Percentiles rank a stretch among this genome's conserved stretches.
Conservation (phyloP, 108 stramenopile species). For the Bacterosira constricta region DNA sequence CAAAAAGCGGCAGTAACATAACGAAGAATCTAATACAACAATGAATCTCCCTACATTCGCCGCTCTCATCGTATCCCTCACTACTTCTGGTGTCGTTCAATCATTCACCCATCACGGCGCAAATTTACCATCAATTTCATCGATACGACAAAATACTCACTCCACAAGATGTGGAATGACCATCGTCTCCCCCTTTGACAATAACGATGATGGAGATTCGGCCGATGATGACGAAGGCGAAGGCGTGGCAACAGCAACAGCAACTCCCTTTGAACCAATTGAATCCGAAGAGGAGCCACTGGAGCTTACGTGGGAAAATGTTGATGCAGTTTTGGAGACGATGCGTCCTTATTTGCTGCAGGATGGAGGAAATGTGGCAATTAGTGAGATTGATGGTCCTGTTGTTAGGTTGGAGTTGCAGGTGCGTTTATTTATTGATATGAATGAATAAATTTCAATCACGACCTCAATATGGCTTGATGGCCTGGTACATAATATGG, state of each 20-base stretch:
- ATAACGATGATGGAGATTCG: conserved; percentile 3
- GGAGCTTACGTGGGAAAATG: conserved; percentile 96
- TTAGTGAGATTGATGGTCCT: conserved; percentile 96
- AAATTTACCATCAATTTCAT: not conserved
- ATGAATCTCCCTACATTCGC: conserved; percentile 7
- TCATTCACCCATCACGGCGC: conserved; percentile 8
- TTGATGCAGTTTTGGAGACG: conserved; percentile 93
- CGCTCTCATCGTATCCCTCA: not conserved
- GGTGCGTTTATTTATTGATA: no score
- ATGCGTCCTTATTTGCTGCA: conserved; percentile 89
- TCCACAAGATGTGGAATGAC: conserved; percentile 29
- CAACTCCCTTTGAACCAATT: conserved; percentile 25
- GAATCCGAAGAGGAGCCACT: conserved; percentile 59
- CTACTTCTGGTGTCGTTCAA: not conserved
- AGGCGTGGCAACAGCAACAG: not conserved
- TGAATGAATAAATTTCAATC: no score
- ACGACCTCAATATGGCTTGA: no score
- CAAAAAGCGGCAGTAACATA: no score
- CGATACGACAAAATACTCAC: not conserved
- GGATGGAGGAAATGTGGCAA: conserved; percentile 94
- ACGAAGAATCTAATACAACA: not conserved
- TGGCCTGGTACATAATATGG: no score
- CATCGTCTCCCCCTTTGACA: conserved; percentile 56
- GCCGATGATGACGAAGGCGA: not conserved
- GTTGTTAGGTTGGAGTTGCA: conserved; percentile 93